Evolutionary conservation across 495 filamentous ascomycete species (phyloP).

Genomic region (Penicillium longicatenatum): DNA sequence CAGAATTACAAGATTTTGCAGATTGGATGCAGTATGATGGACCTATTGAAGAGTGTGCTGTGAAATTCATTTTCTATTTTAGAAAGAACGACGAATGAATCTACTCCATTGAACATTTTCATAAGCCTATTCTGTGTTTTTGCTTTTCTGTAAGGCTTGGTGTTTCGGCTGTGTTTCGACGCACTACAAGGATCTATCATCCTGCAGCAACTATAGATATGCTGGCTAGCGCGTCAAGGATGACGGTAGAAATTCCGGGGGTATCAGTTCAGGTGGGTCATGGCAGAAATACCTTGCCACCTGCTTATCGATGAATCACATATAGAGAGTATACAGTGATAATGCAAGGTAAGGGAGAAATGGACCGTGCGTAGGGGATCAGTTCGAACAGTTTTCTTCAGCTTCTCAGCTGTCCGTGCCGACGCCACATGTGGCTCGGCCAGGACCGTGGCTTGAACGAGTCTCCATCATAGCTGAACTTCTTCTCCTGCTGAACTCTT

Average conservation of each 20-base stretch:
- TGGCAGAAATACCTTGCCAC: neutral
- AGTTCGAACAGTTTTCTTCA: neutral
- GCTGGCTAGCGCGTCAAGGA: neutral
- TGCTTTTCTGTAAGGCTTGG: constrained; percentile 17
- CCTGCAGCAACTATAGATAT: neutral
- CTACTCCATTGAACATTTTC: constrained; percentile 4
- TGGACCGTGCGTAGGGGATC: neutral
- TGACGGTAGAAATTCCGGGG: neutral
- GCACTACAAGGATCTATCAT: constrained; percentile 2
- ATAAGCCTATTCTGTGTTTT: constrained; percentile 13
- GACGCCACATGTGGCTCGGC: constrained; percentile 30
- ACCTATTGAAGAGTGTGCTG: neutral
- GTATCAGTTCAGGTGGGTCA: neutral
- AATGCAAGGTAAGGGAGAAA: neutral
- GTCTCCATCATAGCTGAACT: neutral
- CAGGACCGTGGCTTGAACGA: constrained; percentile 11
- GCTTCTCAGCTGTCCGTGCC: constrained; percentile 17
- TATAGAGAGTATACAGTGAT: neutral
- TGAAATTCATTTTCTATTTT: constrained; percentile 5
- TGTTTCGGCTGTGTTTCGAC: constrained; percentile 21
- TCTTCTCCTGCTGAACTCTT: neutral
- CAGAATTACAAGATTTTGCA: neutral
- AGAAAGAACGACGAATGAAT: constrained; percentile 11
- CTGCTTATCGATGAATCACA: neutral
- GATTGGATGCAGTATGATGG: neutral